Evolutionary conservation across 2,329 filamentous ascomycete species (phyloP), one percentile per base, ranked within the genome.

Genomic region (Drechmeria coniospora): DNA sequence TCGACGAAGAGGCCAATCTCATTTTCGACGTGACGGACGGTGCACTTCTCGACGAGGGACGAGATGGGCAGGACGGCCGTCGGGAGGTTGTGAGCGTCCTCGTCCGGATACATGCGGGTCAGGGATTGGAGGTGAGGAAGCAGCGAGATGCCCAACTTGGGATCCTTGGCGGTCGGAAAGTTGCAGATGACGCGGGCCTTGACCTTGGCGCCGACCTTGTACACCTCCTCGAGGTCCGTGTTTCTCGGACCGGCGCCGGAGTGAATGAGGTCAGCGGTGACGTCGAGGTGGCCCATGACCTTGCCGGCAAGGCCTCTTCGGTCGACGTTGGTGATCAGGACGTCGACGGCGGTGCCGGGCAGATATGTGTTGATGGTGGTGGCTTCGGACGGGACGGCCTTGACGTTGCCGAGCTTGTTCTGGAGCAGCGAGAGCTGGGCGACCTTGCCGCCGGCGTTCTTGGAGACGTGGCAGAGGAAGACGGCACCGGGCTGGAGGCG

Each of bases 331-430:
- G 80, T 78, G 21, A 98, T 57, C 26, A 95, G 62, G 8, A 94
- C 63, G 40, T 93, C 84, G 20, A 84, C 82, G 5, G 78, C 74
- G n/a, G 83, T 90, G 38, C 90, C 92, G 2, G 92, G 90, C 6
- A 94, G 65, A 54, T 92, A 93, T 6, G 80, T 71, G 49, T 86
- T 83, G 45, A 98, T 79, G 0, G 81, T 92, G 7, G 83, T 83
- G 1, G 86, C 86, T 22, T 80, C 74, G 17, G 64, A 66, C 3
- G 92, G 64, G 32, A 65, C 68, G 44, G 73, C 71, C 25, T 73
- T 62, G 33, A 71, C 50, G 40, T 74, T 80, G 19, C 73, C 78
- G 12, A 82, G 59, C 41, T 77, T 79, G 36, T 68, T 67, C 23
- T 70, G 61, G 41, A 83, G 70, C 13, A 82, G 72, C 2, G 82